A percentile compares a stretch with the other conserved stretches of the same genome.
These are phyloP conservation scores for Zasmidium angulare DNA, from an alignment of 2,329 filamentous ascomycete species.

Conservation along the genomic window DNA sequence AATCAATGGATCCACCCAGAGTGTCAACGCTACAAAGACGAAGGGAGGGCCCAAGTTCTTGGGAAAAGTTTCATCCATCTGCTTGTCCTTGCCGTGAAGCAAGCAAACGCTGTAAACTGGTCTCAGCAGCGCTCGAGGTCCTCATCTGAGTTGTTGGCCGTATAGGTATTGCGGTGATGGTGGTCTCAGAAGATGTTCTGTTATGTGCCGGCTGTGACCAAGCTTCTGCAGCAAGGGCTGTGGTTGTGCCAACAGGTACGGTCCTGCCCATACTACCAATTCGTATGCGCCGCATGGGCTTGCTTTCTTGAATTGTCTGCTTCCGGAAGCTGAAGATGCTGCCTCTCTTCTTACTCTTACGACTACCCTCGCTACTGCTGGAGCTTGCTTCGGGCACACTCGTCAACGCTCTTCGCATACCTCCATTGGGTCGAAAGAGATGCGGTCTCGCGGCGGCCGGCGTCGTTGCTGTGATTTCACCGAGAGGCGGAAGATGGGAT, in stretches of 20 bases:
- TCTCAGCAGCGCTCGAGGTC: slow-evolving; percentile 16
- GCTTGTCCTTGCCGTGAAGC: background rate
- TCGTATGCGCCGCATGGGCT: slow-evolving; percentile 20
- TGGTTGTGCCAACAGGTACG: slow-evolving; percentile 29
- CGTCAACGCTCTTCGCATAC: slow-evolving; percentile 41
- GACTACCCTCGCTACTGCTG: slow-evolving; percentile 40
- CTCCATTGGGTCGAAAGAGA: slow-evolving; percentile 18
- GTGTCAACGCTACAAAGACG: too few relatives aligned
- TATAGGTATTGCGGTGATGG: slow-evolving; percentile 5
- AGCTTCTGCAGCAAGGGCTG: slow-evolving; percentile 24
- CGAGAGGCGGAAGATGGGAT: slow-evolving; percentile 61
- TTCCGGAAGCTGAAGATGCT: slow-evolving; percentile 28
- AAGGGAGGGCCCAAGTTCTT: too few relatives aligned
- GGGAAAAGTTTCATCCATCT: slow-evolving; percentile 2
- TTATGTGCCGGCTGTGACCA: slow-evolving; percentile 11
- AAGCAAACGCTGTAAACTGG: slow-evolving; percentile 22
- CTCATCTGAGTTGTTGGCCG: slow-evolving; percentile 1
- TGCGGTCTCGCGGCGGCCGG: slow-evolving; percentile 17
- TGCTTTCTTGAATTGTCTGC: slow-evolving; percentile 16
- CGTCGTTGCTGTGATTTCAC: slow-evolving; percentile 49
- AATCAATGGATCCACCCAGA: too few relatives aligned
- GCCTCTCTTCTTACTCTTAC: slow-evolving; percentile 24
- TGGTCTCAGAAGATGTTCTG: slow-evolving; percentile 15
- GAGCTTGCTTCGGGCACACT: slow-evolving; percentile 50
- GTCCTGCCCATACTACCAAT: slow-evolving; percentile 32